A percentile compares a stretch with the other conserved stretches of the same genome.
Conservation (phyloP, 163 green algal genomes). For the Prototheca cutis region DNA sequence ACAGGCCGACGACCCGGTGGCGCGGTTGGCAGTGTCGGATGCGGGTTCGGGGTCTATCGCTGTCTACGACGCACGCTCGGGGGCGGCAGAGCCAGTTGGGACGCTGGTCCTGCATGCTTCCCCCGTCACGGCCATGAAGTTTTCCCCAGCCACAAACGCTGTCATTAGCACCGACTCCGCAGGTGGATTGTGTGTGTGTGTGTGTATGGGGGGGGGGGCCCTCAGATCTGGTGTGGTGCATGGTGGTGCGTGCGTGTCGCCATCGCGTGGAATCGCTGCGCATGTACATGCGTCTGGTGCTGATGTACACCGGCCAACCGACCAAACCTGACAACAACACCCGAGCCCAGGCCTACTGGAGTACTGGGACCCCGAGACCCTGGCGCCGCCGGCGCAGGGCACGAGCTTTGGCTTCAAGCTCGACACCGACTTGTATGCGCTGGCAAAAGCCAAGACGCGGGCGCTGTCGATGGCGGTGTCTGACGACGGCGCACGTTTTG, state of each 20-base stretch:
- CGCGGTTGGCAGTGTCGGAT: slow-evolving; percentile 76
- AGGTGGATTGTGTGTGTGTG: slow-evolving; percentile 18
- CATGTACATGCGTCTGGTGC: no score
- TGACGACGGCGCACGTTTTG: slow-evolving; percentile 36
- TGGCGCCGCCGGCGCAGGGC: slow-evolving; percentile 36
- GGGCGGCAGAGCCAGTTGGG: slow-evolving; percentile 20
- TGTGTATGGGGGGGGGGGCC: no score
- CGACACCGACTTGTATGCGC: slow-evolving; percentile 87
- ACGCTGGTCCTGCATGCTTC: slow-evolving; percentile 43
- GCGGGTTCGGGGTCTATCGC: slow-evolving; percentile 51
- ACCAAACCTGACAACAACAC: no score
- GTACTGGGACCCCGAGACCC: slow-evolving; percentile 64
- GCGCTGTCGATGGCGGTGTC: slow-evolving; percentile 51
- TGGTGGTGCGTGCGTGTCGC: no score
- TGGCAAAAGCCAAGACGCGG: slow-evolving; percentile 62
- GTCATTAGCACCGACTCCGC: slow-evolving; percentile 74
- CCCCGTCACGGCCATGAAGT: slow-evolving; percentile 70
- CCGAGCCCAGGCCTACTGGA: slow-evolving; percentile 65
- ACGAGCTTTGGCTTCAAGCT: slow-evolving; percentile 77
- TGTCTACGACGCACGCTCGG: slow-evolving; percentile 64
- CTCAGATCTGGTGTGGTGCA: no score
- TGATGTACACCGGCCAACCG: no score
- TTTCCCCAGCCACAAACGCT: slow-evolving; percentile 48
- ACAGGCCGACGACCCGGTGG: slow-evolving; percentile 57
- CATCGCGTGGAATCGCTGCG: no score